These are phyloP conservation scores for Quercus agrifolia DNA, from an alignment of 306 rosid species.

Conservation along the genomic window DNA sequence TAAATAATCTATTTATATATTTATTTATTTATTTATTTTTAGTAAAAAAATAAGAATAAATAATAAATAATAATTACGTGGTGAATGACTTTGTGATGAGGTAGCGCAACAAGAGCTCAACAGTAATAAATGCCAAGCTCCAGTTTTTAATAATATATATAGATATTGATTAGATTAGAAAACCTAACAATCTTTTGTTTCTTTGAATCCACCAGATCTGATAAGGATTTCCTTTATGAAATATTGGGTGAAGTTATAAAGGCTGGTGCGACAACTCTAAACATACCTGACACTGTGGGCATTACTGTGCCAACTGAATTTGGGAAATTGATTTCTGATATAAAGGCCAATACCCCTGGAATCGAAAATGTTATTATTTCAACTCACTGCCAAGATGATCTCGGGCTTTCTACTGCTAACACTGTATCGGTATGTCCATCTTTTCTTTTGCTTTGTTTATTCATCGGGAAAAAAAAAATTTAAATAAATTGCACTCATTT, in stretches of 20 bases:
- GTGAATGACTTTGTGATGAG: too few relatives aligned
- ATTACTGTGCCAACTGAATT: conserved; percentile 64
- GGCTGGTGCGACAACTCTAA: conserved; percentile 96
- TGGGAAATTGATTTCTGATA: conserved; percentile 77
- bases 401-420: conserved; percentile 92
- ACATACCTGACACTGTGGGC: conserved; percentile 98
- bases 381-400: conserved; percentile 99
- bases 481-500: neutral
- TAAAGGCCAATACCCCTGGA: conserved; percentile 88
- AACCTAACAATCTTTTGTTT: conserved; percentile 1
- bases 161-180: neutral
- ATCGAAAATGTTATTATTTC: conserved; percentile 81
- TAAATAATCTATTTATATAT: too few relatives aligned
- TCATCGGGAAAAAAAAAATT: neutral
- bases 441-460: neutral
- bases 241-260: conserved; percentile 87
- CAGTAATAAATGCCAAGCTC: too few relatives aligned
- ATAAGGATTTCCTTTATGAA: conserved; percentile 76
- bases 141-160: too few relatives aligned
- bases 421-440: conserved; percentile 63
- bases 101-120: too few relatives aligned
- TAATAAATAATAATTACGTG: too few relatives aligned
- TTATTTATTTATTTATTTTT: too few relatives aligned
- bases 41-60: too few relatives aligned
- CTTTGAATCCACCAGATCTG: conserved; percentile 54